phyloP scores from a whole-genome alignment of 2,329 filamentous ascomycete genomes.

The Sporothrix globosa region DNA sequence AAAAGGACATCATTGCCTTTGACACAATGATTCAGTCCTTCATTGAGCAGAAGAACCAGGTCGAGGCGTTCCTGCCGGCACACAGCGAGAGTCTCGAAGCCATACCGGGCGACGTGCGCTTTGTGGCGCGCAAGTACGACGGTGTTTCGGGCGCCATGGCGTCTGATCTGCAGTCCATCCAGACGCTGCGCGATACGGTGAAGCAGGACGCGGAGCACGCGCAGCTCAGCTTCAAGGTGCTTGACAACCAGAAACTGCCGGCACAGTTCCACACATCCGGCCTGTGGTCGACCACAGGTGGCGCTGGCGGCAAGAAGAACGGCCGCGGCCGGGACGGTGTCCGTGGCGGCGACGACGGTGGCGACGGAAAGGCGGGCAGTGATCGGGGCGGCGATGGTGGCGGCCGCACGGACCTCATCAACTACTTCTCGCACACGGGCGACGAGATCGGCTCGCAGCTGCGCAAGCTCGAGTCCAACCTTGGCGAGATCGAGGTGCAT shows the following conservation, averaged over 20 bases:
- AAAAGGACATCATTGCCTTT: conserved; percentile 74
- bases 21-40: conserved; percentile 81
- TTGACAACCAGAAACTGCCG: conserved; percentile 53
- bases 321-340: conserved; percentile 38
- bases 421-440: conserved; percentile 64
- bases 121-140: conserved; percentile 51
- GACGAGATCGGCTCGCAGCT: conserved; percentile 65
- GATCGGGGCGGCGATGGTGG: conserved; percentile 46
- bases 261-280: conserved; percentile 55
- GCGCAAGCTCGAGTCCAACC: conserved; percentile 59
- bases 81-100: conserved; percentile 49
- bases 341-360: conserved; percentile 47
- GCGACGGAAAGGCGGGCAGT: conserved; percentile 41
- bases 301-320: conserved; percentile 42
- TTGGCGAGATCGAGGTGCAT: conserved; percentile 68
- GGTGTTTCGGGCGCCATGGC: conserved; percentile 49
- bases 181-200: conserved; percentile 48
- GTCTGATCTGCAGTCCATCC: conserved; percentile 49
- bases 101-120: conserved; percentile 51
- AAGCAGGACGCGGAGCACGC: conserved; percentile 49
- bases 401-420: conserved; percentile 57
- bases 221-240: conserved; percentile 50
- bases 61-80: conserved; percentile 67
- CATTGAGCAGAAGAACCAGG: conserved; percentile 75
- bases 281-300: conserved; percentile 50